phyloP scores from a whole-genome alignment of 805 yeast genomes.

The Wickerhamomyces bisporus region DNA sequence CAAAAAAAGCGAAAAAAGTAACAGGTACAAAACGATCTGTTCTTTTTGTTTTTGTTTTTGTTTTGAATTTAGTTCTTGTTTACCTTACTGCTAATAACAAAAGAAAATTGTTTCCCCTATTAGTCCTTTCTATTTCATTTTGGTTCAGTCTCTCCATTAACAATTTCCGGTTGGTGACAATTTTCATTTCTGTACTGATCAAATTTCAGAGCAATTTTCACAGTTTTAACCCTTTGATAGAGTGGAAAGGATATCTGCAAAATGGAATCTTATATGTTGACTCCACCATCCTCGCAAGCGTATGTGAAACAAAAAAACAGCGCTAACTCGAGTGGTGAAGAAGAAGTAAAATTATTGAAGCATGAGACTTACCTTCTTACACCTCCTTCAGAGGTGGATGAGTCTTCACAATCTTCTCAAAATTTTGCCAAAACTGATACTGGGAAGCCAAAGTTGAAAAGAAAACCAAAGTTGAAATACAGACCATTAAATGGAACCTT shows the following conservation, averaged over 20 bases:
- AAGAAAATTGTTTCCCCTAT: too few species aligned
- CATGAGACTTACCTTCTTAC: constrained; percentile 1
- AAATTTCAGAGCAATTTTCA: too few species aligned
- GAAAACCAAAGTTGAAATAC: constrained; percentile 42
- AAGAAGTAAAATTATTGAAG: neutral
- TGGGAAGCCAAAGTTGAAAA: constrained; percentile 12
- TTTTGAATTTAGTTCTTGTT: too few species aligned
- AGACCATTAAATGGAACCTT: constrained; percentile 44
- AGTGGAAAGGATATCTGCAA: too few species aligned
- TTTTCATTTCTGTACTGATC: too few species aligned
- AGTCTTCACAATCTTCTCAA: neutral
- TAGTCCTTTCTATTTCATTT: too few species aligned
- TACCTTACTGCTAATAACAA: too few species aligned
- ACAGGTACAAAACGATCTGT: neutral
- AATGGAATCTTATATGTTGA: neutral
- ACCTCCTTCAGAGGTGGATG: constrained; percentile 11
- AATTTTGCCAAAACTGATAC: neutral
- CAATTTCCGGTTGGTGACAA: too few species aligned
- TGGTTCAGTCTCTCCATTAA: too few species aligned
- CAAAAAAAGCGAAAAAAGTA: constrained; percentile 6
- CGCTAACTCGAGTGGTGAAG: neutral
- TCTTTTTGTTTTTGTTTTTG: too few species aligned
- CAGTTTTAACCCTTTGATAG: neutral
- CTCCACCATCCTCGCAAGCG: constrained; percentile 1
- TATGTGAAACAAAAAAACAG: constrained; percentile 1